Evolutionary conservation across 495 filamentous ascomycete genomes (phyloP).

Genomic region (Penicillium subrubescens): DNA sequence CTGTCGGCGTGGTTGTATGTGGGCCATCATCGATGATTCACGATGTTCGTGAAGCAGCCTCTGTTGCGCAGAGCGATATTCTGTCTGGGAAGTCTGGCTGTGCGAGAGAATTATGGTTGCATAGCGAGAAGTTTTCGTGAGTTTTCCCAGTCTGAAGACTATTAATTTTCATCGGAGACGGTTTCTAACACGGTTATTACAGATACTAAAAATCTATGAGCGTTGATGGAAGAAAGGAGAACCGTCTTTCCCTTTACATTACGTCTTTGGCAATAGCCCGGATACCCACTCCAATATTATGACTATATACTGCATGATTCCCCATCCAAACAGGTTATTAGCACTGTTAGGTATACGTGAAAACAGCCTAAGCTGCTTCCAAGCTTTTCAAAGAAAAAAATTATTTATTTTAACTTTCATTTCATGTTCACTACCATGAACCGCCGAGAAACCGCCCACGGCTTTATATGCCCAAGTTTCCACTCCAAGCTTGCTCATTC

Average conservation of each 20-base stretch:
- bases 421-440: too few species aligned
- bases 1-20: constrained; percentile 22
- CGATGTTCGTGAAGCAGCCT: constrained; percentile 22
- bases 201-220: background rate
- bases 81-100: constrained; percentile 10
- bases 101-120: constrained; percentile 27
- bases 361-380: too few species aligned
- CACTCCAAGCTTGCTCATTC: background rate
- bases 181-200: background rate
- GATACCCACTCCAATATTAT: background rate
- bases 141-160: background rate
- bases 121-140: constrained; percentile 29
- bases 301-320: too few species aligned
- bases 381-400: too few species aligned
- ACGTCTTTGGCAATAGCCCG: background rate
- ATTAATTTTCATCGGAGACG: background rate
- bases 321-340: too few species aligned
- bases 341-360: too few species aligned
- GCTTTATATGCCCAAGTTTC: background rate
- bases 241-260: too few species aligned
- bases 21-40: constrained; percentile 25
- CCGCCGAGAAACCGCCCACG: too few species aligned
- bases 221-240: background rate
- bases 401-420: too few species aligned
- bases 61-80: constrained; percentile 17